A percentile compares a stretch with the other conserved stretches of the same genome.
phyloP scores from a whole-genome alignment of 805 yeast genomes.

The Schwanniomyces sp. region DNA sequence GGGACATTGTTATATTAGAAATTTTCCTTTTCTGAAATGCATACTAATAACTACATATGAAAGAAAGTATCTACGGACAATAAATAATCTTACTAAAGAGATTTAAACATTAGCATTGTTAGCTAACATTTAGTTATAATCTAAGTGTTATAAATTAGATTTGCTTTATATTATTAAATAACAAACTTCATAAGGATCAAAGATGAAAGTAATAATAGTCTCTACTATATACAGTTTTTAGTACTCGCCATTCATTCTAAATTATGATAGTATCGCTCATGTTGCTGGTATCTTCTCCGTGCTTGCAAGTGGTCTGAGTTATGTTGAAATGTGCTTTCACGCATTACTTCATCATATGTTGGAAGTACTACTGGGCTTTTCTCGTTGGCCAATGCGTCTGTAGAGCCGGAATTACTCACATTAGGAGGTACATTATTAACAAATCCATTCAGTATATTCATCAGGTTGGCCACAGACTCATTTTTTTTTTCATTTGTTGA shows the following conservation, averaged over 20 bases:
- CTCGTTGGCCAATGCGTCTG: not conserved
- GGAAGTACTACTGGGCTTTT: conserved; percentile 20
- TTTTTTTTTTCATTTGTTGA: not conserved
- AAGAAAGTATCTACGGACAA: too few species aligned
- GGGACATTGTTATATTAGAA: too few species aligned
- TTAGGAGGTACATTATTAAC: not conserved
- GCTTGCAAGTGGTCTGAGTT: conserved; percentile 32
- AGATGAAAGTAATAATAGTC: too few species aligned
- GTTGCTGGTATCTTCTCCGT: conserved; percentile 33
- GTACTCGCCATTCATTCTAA: conserved; percentile 10
- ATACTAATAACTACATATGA: too few species aligned
- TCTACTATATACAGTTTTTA: not conserved
- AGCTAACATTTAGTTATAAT: too few species aligned
- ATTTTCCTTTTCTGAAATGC: too few species aligned
- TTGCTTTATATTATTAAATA: too few species aligned
- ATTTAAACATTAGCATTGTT: too few species aligned
- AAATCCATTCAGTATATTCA: not conserved
- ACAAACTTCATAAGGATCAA: too few species aligned
- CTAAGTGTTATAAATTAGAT: too few species aligned
- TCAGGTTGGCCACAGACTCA: not conserved
- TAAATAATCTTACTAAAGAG: too few species aligned
- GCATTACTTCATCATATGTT: conserved; percentile 38
- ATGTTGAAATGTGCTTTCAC: conserved; percentile 29
- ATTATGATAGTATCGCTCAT: conserved; percentile 23
- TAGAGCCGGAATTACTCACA: not conserved